Evolutionary conservation across 1,139 yeast species (phyloP).

Genomic region (Debaryomyces fabryi): DNA sequence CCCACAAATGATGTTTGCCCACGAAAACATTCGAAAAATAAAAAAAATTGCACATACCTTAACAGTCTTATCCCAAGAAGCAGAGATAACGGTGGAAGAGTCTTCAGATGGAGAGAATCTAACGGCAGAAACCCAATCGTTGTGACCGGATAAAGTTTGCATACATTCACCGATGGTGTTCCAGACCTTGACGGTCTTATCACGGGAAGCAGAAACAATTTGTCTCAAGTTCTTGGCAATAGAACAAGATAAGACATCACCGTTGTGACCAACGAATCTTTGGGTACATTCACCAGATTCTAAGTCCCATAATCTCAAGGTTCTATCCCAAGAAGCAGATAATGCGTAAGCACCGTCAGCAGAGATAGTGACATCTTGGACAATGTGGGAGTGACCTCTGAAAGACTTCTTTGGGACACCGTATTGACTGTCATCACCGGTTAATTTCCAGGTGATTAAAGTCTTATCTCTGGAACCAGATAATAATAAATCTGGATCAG

Average conservation of each 20-base stretch:
- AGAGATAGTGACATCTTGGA: conserved; percentile 96
- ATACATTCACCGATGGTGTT: conserved; percentile 98
- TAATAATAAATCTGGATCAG: conserved; percentile 96
- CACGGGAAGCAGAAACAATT: conserved; percentile 99
- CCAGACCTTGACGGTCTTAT: conserved; percentile 99
- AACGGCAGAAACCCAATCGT: conserved; percentile 99
- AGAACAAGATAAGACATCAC: conserved; percentile 96
- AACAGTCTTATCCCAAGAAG: conserved; percentile 98
- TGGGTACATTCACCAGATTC: conserved; percentile 91
- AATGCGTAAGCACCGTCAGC: conserved; percentile 98
- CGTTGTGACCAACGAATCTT: conserved; percentile 98
- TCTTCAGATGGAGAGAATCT: conserved; percentile 87
- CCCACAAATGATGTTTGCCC: conserved; percentile 18
- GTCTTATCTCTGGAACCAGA: conserved; percentile 99
- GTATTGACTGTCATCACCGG: conserved; percentile 92
- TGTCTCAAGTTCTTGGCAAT: conserved; percentile 97
- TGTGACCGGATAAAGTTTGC: conserved; percentile 93
- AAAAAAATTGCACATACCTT: conserved; percentile 73
- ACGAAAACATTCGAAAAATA: conserved; percentile 6
- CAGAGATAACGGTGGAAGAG: conserved; percentile 85
- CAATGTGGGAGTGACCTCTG: conserved; percentile 99
- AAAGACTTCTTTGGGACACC: conserved; percentile 98
- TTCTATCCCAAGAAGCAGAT: conserved; percentile 99
- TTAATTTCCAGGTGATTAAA: conserved; percentile 97
- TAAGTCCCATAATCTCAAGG: conserved; percentile 98